Evolutionary conservation across 306 rosid species (phyloP).

Genomic region (Comarum palustre): DNA sequence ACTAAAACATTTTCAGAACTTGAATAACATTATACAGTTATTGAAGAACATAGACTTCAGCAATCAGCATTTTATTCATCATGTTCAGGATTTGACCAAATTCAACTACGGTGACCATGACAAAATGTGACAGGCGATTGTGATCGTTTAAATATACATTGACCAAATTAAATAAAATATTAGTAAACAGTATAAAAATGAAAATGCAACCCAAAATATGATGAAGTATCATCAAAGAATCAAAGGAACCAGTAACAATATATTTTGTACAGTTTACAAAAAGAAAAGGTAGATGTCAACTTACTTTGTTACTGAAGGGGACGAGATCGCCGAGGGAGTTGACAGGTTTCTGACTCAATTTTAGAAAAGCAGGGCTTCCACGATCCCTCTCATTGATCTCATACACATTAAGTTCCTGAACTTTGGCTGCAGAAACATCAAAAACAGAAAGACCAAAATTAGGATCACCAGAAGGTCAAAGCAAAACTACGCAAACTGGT

Average conservation of each 20-base stretch:
- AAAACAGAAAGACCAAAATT: background rate
- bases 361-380: constrained; percentile 30
- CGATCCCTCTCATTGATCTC: constrained; percentile 42
- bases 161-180: background rate
- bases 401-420: constrained; percentile 30
- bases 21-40: background rate
- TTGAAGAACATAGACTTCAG: background rate
- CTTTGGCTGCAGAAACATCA: constrained; percentile 22
- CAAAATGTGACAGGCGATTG: background rate
- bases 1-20: background rate
- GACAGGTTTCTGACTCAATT: constrained; percentile 30
- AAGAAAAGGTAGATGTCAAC: background rate
- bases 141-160: background rate
- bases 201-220: background rate
- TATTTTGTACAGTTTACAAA: background rate
- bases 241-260: background rate
- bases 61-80: too few species aligned
- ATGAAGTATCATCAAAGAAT: background rate
- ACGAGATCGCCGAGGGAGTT: constrained; percentile 40
- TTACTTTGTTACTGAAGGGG: constrained; percentile 30
- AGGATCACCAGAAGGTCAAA: background rate
- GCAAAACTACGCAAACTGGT: background rate
- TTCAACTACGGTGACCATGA: background rate
- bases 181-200: background rate
- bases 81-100: background rate